Evolutionary conservation across 2,329 filamentous ascomycete genomes (phyloP).

Genomic region (Lecanicillium sp.): DNA sequence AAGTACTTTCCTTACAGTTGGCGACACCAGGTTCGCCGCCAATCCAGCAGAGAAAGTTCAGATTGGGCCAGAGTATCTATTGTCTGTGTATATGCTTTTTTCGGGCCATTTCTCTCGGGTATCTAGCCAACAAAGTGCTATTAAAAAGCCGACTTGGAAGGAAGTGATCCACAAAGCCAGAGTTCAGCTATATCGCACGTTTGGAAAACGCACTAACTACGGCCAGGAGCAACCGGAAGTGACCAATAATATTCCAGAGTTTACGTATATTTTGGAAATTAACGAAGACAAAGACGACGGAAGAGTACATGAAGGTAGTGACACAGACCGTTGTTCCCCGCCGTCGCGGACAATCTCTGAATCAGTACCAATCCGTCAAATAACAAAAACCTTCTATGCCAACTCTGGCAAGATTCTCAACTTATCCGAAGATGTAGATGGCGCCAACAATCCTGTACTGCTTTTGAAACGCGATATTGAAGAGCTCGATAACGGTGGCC

Average conservation of each 20-base stretch:
- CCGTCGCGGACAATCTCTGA: no score
- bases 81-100: slow-evolving; percentile 95
- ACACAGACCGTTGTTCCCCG: slow-evolving; percentile 28
- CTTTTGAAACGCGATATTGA: slow-evolving; percentile 22
- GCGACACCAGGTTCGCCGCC: slow-evolving; percentile 73
- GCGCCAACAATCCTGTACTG: slow-evolving; percentile 27
- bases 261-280: slow-evolving; percentile 73
- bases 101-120: slow-evolving; percentile 56
- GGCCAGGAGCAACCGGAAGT: no score
- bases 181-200: slow-evolving; percentile 64
- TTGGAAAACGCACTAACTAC: no score
- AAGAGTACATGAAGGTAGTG: slow-evolving; percentile 39
- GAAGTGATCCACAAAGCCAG: slow-evolving; percentile 92
- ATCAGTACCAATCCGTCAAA: slow-evolving; percentile 44
- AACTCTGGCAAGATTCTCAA: slow-evolving; percentile 86
- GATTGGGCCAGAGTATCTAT: slow-evolving; percentile 76
- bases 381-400: slow-evolving; percentile 90
- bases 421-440: slow-evolving; percentile 52
- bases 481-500: no score
- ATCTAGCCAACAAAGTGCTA: neutral
- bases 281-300: slow-evolving; percentile 69
- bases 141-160: slow-evolving; percentile 69
- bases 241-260: slow-evolving; percentile 30
- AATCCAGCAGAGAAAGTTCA: slow-evolving; percentile 60
- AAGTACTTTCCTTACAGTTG: slow-evolving; percentile 81